Evolutionary conservation across 495 filamentous ascomycete species (phyloP).

Genomic region (Friedmanniomyces endolithicus): DNA sequence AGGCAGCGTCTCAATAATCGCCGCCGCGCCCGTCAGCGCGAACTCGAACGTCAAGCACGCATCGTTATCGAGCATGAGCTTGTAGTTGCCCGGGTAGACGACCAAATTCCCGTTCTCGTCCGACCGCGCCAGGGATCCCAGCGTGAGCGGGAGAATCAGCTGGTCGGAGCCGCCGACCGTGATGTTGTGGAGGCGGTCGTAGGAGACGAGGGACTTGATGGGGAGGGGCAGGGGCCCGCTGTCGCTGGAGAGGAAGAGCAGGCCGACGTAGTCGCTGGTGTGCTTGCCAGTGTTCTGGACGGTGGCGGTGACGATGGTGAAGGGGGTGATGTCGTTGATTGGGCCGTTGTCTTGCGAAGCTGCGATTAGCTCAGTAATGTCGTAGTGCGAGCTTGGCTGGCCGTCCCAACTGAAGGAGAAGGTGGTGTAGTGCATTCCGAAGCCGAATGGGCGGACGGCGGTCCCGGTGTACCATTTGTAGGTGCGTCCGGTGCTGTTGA

Average conservation of each 20-base stretch:
- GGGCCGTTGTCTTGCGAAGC: not conserved
- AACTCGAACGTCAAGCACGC: conserved; percentile 30
- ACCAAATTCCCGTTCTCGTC: conserved; percentile 46
- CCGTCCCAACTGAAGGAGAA: conserved; percentile 22
- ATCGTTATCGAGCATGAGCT: conserved; percentile 41
- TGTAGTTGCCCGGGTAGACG: conserved; percentile 54
- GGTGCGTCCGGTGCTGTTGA: conserved; percentile 30
- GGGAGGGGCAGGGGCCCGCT: conserved; percentile 49
- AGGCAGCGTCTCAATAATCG: conserved; percentile 28
- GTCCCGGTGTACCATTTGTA: conserved; percentile 37
- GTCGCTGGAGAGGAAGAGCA: conserved; percentile 38
- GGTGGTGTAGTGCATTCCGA: conserved; percentile 42
- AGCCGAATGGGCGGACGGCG: conserved; percentile 46
- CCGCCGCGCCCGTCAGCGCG: conserved; percentile 33
- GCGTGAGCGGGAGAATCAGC: conserved; percentile 37
- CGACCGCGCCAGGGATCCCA: conserved; percentile 46
- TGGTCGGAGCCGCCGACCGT: conserved; percentile 28
- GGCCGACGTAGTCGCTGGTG: conserved; percentile 46
- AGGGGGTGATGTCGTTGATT: not conserved
- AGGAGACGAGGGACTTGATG: conserved; percentile 51
- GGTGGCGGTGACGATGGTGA: not conserved
- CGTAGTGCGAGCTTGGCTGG: not conserved
- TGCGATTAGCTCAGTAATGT: not conserved
- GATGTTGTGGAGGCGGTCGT: conserved; percentile 40
- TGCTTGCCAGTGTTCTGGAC: conserved; percentile 42